These are phyloP conservation scores for Eucalyptus fibrosa DNA, from an alignment of 345 rosid genomes.

Conservation along the genomic window DNA sequence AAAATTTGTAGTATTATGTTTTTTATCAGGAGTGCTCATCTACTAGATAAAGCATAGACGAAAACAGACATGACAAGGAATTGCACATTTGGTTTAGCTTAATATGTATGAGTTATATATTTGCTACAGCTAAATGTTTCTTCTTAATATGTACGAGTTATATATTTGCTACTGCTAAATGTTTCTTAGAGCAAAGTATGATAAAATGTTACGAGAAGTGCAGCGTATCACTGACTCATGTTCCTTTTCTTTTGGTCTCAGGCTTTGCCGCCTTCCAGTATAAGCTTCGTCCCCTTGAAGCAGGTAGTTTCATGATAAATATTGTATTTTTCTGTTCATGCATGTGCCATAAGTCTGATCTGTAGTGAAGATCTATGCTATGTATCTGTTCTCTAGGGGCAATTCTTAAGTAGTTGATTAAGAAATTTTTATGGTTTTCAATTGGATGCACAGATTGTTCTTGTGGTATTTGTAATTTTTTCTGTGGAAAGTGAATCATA, in stretches of 20 bases:
- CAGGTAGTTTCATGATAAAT: slow-evolving; percentile 29
- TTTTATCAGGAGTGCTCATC: neutral
- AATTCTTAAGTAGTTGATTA: neutral
- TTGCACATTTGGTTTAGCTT: neutral
- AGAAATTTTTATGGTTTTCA: neutral
- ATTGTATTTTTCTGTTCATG: neutral
- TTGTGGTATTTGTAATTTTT: neutral
- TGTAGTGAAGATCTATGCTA: neutral
- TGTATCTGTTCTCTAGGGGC: neutral
- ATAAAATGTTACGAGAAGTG: neutral
- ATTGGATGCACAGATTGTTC: neutral
- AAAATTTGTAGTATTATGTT: neutral
- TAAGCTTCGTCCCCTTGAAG: slow-evolving; percentile 70
- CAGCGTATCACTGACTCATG: neutral
- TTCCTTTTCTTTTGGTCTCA: slow-evolving; percentile 1
- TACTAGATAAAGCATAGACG: neutral
- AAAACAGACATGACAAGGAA: neutral
- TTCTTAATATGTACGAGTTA: neutral
- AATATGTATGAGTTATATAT: neutral
- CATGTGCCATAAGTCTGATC: neutral
- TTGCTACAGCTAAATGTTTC: neutral
- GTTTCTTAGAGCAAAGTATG: neutral
- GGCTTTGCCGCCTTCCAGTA: slow-evolving; percentile 67
- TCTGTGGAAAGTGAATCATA: neutral
- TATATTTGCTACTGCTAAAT: neutral